These are phyloP conservation scores for Dillenia turbinata DNA, from an alignment of 164 flowering plant species.

Conservation along the genomic window DNA sequence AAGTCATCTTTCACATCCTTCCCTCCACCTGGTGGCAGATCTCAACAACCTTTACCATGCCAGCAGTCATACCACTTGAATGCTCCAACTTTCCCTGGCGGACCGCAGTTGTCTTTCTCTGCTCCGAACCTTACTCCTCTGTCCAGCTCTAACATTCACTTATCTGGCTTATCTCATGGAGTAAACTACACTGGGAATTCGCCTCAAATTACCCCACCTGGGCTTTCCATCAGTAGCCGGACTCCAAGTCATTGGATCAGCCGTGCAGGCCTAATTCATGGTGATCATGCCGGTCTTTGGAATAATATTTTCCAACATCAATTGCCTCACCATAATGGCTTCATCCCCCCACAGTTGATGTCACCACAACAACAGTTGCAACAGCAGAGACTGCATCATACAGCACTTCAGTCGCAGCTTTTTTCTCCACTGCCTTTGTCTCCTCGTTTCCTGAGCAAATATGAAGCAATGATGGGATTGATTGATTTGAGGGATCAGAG, in stretches of 20 bases:
- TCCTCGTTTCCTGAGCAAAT: constrained; percentile 28
- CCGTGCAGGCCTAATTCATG: constrained; percentile 45
- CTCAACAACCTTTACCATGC: constrained; percentile 52
- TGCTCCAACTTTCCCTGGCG: constrained; percentile 35
- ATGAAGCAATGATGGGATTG: constrained; percentile 40
- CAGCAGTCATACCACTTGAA: constrained; percentile 37
- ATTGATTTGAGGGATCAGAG: constrained; percentile 58
- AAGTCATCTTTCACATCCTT: constrained; percentile 65
- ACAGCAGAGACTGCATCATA: constrained; percentile 58
- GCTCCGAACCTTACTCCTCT: constrained; percentile 50
- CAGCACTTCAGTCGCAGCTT: constrained; percentile 60
- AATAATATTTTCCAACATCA: constrained; percentile 48
- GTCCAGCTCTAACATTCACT: constrained; percentile 47
- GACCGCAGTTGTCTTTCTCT: constrained; percentile 45
- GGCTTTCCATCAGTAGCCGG: constrained; percentile 37
- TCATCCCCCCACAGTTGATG: constrained; percentile 54
- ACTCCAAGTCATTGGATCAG: constrained; percentile 57
- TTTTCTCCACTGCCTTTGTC: constrained; percentile 39
- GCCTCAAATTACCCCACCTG: constrained; percentile 40
- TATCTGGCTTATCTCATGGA: constrained; percentile 57
- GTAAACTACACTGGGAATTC: constrained; percentile 46
- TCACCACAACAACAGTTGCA: constrained; percentile 41
- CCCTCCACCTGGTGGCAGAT: constrained; percentile 72
- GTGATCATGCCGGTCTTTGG: constrained; percentile 47
- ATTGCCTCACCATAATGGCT: constrained; percentile 55